Conservation (phyloP, 164 flowering plant genomes). For the Sedum album region DNA sequence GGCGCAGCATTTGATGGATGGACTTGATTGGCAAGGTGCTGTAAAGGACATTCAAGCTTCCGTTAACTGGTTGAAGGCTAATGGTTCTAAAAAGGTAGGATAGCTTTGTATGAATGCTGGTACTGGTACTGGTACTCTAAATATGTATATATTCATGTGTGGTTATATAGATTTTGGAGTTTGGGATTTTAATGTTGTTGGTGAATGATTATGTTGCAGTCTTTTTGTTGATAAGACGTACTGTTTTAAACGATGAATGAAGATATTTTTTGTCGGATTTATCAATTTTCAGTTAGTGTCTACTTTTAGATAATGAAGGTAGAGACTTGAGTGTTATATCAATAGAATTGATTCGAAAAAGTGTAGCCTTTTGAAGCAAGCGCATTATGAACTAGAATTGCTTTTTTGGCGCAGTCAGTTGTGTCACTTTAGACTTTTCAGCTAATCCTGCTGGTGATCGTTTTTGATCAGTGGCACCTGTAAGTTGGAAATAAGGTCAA, state of each 20-base stretch:
- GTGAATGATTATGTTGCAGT: neutral
- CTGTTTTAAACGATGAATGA: neutral
- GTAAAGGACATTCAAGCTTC: conserved; percentile 88
- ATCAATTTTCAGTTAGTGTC: neutral
- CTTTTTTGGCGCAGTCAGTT: no score
- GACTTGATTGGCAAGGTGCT: conserved; percentile 95
- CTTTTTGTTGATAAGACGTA: neutral
- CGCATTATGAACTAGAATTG: neutral
- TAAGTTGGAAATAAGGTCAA: neutral
- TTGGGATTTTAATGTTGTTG: neutral
- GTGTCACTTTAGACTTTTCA: no score
- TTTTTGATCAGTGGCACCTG: neutral
- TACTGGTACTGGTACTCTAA: no score
- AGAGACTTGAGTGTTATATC: neutral
- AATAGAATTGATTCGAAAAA: no score
- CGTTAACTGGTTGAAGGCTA: conserved; percentile 85
- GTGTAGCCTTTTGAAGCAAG: neutral
- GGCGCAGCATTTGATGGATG: conserved; percentile 88
- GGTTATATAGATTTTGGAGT: neutral
- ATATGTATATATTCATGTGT: neutral
- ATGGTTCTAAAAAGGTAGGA: conserved; percentile 91
- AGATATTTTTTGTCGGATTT: neutral
- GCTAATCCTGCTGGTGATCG: neutral
- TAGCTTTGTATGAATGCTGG: neutral
- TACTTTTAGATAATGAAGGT: no score